Base-by-base conservation (phyloP, 371 early-diverging fungal genomes). In the Basidiobolus meristosporus region DNA sequence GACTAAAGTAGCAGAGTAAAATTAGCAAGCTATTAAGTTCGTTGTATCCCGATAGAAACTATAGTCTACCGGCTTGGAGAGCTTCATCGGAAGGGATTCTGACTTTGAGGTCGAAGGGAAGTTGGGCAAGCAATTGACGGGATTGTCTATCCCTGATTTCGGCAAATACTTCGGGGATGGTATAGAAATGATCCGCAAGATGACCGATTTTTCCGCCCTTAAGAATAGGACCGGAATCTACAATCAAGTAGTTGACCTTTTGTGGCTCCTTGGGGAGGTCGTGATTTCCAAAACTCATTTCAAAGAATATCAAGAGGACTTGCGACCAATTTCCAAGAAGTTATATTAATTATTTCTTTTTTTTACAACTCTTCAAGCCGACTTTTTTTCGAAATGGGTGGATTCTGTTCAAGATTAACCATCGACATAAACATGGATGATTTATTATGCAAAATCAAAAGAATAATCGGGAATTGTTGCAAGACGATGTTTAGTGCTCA, bases 91-190 rank as follows among this genome's bases (percentile, higher is more conserved):
- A 65, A 9, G 92, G 92, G 16, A 57, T 54, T 39, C 73, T 51
- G 32, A 71, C 48, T 45, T 69, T 44, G 19, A 88, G 52, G 37
- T 79, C 75, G 48, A 82, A 67, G 33, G 78, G 66, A 44, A 77
- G 52, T 41, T 65, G 46, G 22, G 56, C 60, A n/a, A 85, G 53
- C 19, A 62, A 65, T 20, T 81, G 72, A 20, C 80, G 60, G 5
- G 89, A 65, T 19, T 73, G 65, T 39, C 54, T 55, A 62, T 90
- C 90, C 23, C 82, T 64, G 39, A 95, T 62, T 63, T 96, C 97
- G 29, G 52, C 55, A 19, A 90, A 38, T 5, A 96, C 90, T 51
- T 92, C 91, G 7, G 88, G 85, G 20, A 82, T 66, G 17, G 93
- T 89, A 41, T 73, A 73, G 41, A 88, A 79, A 22, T 73, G 67